These are phyloP conservation scores for Saturnispora besseyi DNA, from an alignment of 805 yeast genomes.

Conservation along the genomic window DNA sequence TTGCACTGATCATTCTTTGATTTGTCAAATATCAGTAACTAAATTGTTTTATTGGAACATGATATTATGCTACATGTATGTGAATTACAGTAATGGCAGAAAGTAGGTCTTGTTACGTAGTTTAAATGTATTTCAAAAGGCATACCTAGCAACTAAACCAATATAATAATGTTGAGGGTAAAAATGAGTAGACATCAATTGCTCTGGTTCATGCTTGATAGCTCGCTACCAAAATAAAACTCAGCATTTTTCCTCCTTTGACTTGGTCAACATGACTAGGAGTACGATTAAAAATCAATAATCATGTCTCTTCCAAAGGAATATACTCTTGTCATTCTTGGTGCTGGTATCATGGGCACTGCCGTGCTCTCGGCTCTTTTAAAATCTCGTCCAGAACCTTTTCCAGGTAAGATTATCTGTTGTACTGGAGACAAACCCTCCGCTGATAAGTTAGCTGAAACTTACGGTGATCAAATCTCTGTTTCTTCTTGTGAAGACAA, in stretches of 20 bases:
- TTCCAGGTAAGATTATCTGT: conserved; percentile 69
- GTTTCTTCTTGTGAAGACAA: conserved; percentile 43
- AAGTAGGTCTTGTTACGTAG: too few relatives aligned
- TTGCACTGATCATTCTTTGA: too few relatives aligned
- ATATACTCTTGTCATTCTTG: conserved; percentile 56
- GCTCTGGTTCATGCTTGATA: too few relatives aligned
- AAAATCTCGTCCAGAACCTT: conserved; percentile 38
- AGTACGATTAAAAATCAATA: neutral
- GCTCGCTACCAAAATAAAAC: neutral
- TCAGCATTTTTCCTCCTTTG: neutral
- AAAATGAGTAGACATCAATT: too few relatives aligned
- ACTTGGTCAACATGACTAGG: neutral
- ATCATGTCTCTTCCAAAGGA: conserved; percentile 11
- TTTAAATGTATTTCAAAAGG: too few relatives aligned
- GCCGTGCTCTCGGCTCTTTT: conserved; percentile 80
- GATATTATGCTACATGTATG: too few relatives aligned
- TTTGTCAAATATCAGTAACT: too few relatives aligned
- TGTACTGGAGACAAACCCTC: conserved; percentile 56
- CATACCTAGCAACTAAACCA: too few relatives aligned
- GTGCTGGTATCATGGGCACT: conserved; percentile 94
- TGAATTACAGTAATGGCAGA: too few relatives aligned
- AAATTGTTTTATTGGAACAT: too few relatives aligned
- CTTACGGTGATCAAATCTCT: conserved; percentile 45
- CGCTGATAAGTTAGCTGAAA: conserved; percentile 37
- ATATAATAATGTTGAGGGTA: too few relatives aligned